Percentiles rank a stretch among this genome's conserved stretches.
Evolutionary conservation across 2,329 filamentous ascomycete genomes (phyloP).

Genomic region (Cordyceps javanica): DNA sequence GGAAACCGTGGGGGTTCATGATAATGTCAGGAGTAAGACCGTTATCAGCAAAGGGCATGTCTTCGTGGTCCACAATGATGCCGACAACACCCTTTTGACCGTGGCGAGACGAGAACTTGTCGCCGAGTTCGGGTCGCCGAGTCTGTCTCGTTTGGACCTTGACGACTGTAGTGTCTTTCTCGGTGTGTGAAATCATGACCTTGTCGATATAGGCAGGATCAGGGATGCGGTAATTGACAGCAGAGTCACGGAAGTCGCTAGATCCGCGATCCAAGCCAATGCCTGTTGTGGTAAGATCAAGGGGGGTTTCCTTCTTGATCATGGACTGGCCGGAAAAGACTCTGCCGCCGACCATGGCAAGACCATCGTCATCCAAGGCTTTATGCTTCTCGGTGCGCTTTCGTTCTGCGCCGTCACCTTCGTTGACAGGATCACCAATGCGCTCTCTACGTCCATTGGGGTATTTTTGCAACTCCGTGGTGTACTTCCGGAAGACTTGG

Average conservation of each 20-base stretch:
- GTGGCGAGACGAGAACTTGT: conserved; percentile 98
- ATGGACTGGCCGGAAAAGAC: conserved; percentile 77
- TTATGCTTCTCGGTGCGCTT: conserved; percentile 61
- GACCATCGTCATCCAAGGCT: conserved; percentile 75
- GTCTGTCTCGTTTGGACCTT: conserved; percentile 98
- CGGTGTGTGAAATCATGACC: conserved; percentile 86
- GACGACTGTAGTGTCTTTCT: conserved; percentile 78
- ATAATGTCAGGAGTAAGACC: conserved; percentile 97
- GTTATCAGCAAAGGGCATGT: conserved; percentile 89
- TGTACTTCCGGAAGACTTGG: conserved; percentile 96
- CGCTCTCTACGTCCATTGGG: conserved; percentile 68
- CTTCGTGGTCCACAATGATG: conserved; percentile 92
- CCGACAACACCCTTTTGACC: conserved; percentile 97
- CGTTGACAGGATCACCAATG: conserved; percentile 50
- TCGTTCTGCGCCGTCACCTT: conserved; percentile 55
- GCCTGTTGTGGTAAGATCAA: conserved; percentile 68
- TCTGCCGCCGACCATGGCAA: conserved; percentile 79
- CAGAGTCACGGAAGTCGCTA: conserved; percentile 60
- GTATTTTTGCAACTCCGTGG: conserved; percentile 80
- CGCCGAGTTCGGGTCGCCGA: conserved; percentile 85
- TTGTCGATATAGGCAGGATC: conserved; percentile 92
- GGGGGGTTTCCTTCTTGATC: conserved; percentile 81
- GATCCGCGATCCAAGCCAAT: conserved; percentile 61
- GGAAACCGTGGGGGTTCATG: conserved; percentile 99
- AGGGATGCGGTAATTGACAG: conserved; percentile 72